Percentiles rank a stretch among this genome's conserved stretches.
Conservation (phyloP, 2,329 filamentous ascomycete species). For the Fusarium verticillioides region DNA sequence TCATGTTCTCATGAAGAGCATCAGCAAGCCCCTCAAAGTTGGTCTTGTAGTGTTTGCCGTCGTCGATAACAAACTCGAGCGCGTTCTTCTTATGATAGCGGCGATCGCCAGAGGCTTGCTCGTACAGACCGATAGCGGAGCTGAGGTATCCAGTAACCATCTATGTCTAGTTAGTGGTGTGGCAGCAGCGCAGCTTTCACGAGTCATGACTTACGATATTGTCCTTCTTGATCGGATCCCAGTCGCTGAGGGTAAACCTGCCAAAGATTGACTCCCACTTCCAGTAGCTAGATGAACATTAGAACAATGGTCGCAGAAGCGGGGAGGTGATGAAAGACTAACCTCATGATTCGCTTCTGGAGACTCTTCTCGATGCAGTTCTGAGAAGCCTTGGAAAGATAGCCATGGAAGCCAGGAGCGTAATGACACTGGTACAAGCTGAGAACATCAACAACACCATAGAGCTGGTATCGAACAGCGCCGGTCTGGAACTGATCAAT, state of each 20-base stretch:
- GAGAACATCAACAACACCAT: not conserved
- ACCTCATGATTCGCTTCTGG: not conserved
- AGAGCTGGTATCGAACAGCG: not conserved
- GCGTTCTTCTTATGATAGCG: not conserved
- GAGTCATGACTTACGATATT: not conserved
- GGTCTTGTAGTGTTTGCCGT: not conserved
- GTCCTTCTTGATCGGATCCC: not conserved
- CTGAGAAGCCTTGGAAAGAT: not conserved
- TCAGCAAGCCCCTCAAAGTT: not conserved
- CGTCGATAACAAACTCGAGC: not conserved
- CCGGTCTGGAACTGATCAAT: not conserved
- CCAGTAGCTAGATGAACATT: not conserved
- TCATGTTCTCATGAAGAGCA: not conserved
- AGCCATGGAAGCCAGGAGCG: not conserved
- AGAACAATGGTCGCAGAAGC: rapidly evolving
- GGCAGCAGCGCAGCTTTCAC: rapidly evolving
- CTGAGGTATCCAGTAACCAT: not conserved
- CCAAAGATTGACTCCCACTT: not conserved
- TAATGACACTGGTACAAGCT: not conserved
- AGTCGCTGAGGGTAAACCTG: not conserved
- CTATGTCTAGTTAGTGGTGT: not conserved
- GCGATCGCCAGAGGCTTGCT: not conserved
- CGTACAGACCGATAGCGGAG: not conserved
- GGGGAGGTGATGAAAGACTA: rapidly evolving
- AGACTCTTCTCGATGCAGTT: not conserved